These are phyloP conservation scores for Aspergillus caelatus DNA, from an alignment of 2,329 filamentous ascomycete species.

Conservation along the genomic window DNA sequence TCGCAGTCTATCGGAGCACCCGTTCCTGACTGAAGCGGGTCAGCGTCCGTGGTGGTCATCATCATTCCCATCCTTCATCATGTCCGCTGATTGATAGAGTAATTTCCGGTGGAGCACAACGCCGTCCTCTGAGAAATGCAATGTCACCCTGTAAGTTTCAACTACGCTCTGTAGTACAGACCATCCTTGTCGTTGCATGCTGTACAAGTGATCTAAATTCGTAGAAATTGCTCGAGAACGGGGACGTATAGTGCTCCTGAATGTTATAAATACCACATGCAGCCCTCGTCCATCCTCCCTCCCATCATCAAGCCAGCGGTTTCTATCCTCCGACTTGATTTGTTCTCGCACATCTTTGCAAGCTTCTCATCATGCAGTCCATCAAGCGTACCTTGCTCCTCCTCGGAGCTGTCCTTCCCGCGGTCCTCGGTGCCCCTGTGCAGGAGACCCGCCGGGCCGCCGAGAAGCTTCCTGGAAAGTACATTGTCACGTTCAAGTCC, in stretches of 20 bases:
- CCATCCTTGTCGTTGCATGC: conserved; percentile 10
- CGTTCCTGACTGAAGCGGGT: not conserved
- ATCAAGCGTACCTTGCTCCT: conserved; percentile 26
- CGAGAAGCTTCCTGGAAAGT: conserved; percentile 26
- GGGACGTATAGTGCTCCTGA: conserved; percentile 1
- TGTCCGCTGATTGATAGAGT: conserved; percentile 16
- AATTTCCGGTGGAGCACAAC: conserved; percentile 22
- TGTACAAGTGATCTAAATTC: conserved; percentile 1
- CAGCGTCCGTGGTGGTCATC: conserved; percentile 7
- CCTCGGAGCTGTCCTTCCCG: conserved; percentile 27
- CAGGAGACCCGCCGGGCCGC: conserved; percentile 13
- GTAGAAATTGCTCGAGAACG: not conserved
- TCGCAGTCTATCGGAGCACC: not conserved
- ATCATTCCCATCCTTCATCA: not conserved
- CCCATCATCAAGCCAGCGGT: conserved; percentile 9
- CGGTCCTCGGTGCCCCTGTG: conserved; percentile 22
- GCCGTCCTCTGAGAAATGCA: conserved; percentile 22
- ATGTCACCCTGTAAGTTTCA: conserved; percentile 28
- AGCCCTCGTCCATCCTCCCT: not conserved
- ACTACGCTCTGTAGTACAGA: conserved; percentile 13
- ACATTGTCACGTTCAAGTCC: conserved; percentile 29
- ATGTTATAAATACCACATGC: conserved; percentile 12
- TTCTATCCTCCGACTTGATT: conserved; percentile 3
- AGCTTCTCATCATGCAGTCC: conserved; percentile 20
- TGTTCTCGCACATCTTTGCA: conserved; percentile 1